These are phyloP conservation scores for Nectriaceae sp. DNA, from an alignment of 2,329 filamentous ascomycete species.

Conservation along the genomic window DNA sequence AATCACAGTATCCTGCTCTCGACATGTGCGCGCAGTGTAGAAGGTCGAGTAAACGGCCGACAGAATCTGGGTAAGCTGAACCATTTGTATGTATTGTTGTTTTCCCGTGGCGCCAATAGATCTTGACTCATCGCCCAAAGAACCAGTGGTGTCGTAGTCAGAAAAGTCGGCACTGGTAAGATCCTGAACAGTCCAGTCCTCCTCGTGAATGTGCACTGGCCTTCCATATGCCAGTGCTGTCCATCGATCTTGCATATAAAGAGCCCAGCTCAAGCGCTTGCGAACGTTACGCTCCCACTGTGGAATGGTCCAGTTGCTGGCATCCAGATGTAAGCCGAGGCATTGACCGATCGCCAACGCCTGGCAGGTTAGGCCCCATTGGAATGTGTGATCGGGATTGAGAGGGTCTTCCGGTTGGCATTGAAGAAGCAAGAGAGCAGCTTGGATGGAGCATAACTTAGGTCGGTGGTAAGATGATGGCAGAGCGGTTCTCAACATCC, in stretches of 20 bases:
- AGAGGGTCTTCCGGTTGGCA: constrained; percentile 34
- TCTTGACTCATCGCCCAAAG: constrained; percentile 27
- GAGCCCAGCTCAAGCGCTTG: constrained; percentile 59
- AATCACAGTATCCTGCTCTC: constrained; percentile 32
- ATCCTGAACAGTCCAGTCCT: constrained; percentile 31
- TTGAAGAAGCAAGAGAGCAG: constrained; percentile 30
- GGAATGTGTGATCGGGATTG: constrained; percentile 36
- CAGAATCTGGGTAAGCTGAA: constrained; percentile 47
- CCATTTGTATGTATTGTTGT: constrained; percentile 48
- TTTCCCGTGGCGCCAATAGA: constrained; percentile 39
- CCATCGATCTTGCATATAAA: constrained; percentile 65
- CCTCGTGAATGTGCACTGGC: constrained; percentile 32
- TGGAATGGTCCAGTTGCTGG: constrained; percentile 57
- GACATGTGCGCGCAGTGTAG: constrained; percentile 37
- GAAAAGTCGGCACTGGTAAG: constrained; percentile 35
- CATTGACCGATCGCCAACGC: constrained; percentile 52
- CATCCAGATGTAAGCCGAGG: constrained; percentile 57
- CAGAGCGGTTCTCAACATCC: constrained; percentile 25
- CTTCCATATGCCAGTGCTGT: constrained; percentile 32
- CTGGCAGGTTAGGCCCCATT: constrained; percentile 45
- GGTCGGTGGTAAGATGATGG: constrained; percentile 32
- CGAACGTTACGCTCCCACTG: constrained; percentile 58
- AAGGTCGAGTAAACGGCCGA: constrained; percentile 47
- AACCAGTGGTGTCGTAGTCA: constrained; percentile 25
- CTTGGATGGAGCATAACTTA: constrained; percentile 33